Percentiles rank a stretch among this genome's conserved stretches.
Conservation (phyloP, 1,284 basidiomycete species). For the Kwoniella shivajii region DNA sequence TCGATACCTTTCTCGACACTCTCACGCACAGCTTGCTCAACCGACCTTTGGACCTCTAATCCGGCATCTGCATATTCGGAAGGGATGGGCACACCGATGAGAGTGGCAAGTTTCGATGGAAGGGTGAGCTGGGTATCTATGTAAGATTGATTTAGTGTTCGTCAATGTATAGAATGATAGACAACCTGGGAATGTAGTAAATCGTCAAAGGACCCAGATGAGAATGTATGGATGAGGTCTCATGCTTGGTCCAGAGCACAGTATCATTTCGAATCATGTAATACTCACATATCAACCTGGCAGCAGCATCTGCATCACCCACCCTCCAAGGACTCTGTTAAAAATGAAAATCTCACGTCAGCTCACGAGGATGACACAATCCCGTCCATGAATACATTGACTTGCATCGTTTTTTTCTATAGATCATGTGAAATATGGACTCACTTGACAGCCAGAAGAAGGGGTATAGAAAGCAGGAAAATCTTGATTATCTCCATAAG, state of each 20-base stretch:
- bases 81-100: conserved; percentile 92
- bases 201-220: not conserved
- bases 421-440: not conserved
- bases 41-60: conserved; percentile 70
- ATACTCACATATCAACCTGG: conserved; percentile 68
- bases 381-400: too few species aligned
- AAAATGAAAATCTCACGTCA: not conserved
- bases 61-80: conserved; percentile 70
- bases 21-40: conserved; percentile 84
- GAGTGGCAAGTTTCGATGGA: conserved; percentile 54
- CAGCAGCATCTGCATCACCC: conserved; percentile 63
- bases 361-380: too few species aligned
- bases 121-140: conserved; percentile 49
- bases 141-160: too few species aligned
- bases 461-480: conserved; percentile 96
- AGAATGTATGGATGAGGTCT: too few species aligned
- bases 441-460: conserved; percentile 76
- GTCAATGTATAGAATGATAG: too few species aligned
- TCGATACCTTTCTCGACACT: conserved; percentile 79
- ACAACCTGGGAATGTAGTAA: too few species aligned
- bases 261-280: too few species aligned
- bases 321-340: conserved; percentile 70
- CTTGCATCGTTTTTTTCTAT: not conserved
- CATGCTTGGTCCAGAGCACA: too few species aligned
- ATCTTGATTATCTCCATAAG: conserved; percentile 72